Base-by-base conservation (phyloP, 495 filamentous ascomycete species). In the Annulohypoxylon stygium region DNA sequence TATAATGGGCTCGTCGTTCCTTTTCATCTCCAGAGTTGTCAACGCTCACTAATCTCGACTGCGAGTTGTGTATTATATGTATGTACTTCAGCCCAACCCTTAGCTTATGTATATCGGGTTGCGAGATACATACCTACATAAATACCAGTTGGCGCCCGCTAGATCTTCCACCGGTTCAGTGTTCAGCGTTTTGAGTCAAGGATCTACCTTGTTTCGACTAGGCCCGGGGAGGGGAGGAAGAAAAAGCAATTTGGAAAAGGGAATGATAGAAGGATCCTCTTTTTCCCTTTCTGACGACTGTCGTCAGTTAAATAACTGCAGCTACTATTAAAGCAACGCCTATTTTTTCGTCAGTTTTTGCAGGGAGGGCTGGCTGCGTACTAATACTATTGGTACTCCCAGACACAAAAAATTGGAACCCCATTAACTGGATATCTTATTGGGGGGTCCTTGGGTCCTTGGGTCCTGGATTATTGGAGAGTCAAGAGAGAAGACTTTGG, bases 191-290 rank as follows among this genome's bases (percentile, higher is more conserved):
- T 48, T n/a, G 55, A 60, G 43, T 64, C 67, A 62, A 67, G 71
- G 71, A 58, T 74, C 26, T 70, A 74, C 71, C 71, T 69, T 74
- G 71, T 64, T 66, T 67, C 37, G 50, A 74, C 62, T 50, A 41
- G 26, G 59, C 45, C 62, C 25, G 25, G 64, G 64, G 64, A 57
- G 61, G 58, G 60, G 62, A 36, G 67, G 65, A 45, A 58, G 59
- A 62, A 65, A 74, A 67, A 68, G 58, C 64, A 72, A 66, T 58
- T 53, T 60, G 68, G 63, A 68, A 57, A 65, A 71, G 61, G 61
- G 69, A 59, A 75, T 48, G 18, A 50, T 55, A 39, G 50, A 39
- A 59, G 63, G 51, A 59, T 67, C 65, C 64, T 60, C 68, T 64
- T 67, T 70, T 61, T 26, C 36, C 37, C 53, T 45, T 75, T 68